Conservation (phyloP, 805 yeast species). For the Candida qinlingensis region DNA sequence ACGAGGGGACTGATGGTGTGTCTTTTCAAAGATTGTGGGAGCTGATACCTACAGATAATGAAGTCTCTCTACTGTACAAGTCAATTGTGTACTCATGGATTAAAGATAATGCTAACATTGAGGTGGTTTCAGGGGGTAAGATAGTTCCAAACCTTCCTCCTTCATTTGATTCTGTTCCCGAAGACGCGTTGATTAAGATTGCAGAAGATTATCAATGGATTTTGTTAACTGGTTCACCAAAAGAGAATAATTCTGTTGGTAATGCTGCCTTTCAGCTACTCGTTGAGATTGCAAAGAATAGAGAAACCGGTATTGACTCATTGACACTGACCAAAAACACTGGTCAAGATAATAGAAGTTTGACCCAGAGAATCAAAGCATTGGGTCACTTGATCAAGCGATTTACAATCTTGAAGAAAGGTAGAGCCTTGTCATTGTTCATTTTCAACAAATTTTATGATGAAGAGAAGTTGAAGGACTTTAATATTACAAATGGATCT, state of each 20-base stretch:
- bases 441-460: conserved; percentile 42
- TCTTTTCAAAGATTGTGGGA: conserved; percentile 30
- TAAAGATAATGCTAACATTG: conserved; percentile 18
- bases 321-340: conserved; percentile 50
- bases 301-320: conserved; percentile 53
- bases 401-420: conserved; percentile 32
- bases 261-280: conserved; percentile 49
- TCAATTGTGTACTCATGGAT: conserved; percentile 35
- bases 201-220: conserved; percentile 53
- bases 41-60: conserved; percentile 12
- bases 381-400: conserved; percentile 47
- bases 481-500: conserved; percentile 12
- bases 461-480: conserved; percentile 17
- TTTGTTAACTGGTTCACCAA: conserved; percentile 50
- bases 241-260: conserved; percentile 49
- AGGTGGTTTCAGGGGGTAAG: conserved; percentile 2
- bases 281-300: conserved; percentile 53
- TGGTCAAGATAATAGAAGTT: conserved; percentile 66
- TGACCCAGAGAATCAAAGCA: conserved; percentile 55
- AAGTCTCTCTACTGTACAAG: conserved; percentile 28
- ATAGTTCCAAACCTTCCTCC: conserved; percentile 2
- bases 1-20: conserved; percentile 30
- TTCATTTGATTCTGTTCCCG: conserved; percentile 1
- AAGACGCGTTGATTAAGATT: conserved; percentile 30
- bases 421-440: conserved; percentile 49